Conservation (phyloP, 768 basidiomycete species). For the Phaeotremella fagi region DNA sequence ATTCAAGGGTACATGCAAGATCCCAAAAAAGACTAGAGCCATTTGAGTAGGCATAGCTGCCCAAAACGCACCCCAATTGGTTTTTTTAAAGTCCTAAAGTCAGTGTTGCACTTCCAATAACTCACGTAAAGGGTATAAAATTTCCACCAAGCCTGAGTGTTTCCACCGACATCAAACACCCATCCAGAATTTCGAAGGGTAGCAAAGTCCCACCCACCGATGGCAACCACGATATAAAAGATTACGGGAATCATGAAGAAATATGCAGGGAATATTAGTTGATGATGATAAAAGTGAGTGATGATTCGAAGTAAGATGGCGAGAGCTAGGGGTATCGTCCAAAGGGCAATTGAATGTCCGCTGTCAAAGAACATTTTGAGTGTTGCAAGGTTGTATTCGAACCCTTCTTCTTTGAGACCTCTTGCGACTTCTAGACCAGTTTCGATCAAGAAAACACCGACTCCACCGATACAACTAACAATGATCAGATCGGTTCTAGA, state of each 20-base stretch:
- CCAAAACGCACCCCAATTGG: constrained; percentile 66
- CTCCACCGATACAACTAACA: constrained; percentile 72
- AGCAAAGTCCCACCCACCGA: constrained; percentile 59
- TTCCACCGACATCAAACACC: constrained; percentile 71
- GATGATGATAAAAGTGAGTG: constrained; percentile 74
- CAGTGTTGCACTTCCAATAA: constrained; percentile 11
- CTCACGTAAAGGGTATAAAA: constrained; percentile 75
- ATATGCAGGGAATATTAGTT: constrained; percentile 74
- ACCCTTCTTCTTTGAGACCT: constrained; percentile 68
- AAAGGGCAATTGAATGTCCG: constrained; percentile 62
- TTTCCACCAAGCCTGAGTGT: constrained; percentile 65
- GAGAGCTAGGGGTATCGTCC: constrained; percentile 71
- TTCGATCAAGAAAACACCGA: constrained; percentile 83
- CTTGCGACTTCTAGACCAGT: constrained; percentile 86
- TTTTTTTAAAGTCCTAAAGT: constrained; percentile 57
- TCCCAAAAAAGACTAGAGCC: constrained; percentile 59
- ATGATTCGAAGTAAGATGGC: constrained; percentile 74
- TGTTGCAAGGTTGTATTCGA: constrained; percentile 62
- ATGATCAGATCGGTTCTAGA: neutral
- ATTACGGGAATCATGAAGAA: constrained; percentile 63
- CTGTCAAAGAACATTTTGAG: constrained; percentile 66
- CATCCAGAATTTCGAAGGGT: constrained; percentile 65
- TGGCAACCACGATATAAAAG: constrained; percentile 75
- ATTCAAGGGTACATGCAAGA: constrained; percentile 48
- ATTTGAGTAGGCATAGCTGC: constrained; percentile 87